A percentile compares a stretch with the other conserved stretches of the same genome.
Conservation (phyloP, 2,329 filamentous ascomycete species). For the Epichloe sp. region DNA sequence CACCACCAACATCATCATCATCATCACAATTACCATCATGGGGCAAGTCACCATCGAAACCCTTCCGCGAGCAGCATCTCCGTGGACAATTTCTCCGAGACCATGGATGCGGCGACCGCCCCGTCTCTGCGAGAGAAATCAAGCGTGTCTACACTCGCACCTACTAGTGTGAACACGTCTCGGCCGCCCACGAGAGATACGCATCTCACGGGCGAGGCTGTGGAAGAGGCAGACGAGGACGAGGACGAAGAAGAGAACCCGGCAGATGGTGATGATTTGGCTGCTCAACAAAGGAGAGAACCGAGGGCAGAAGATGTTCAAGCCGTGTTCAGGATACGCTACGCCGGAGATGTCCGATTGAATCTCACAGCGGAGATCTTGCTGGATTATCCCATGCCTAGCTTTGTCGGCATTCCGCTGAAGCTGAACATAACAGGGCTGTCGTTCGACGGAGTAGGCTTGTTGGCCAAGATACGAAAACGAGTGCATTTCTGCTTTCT, state of each 20-base stretch:
- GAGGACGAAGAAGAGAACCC: slow-evolving; percentile 12
- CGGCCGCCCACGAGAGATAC: slow-evolving; percentile 45
- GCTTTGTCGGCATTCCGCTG: slow-evolving; percentile 89
- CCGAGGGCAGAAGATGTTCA: slow-evolving; percentile 77
- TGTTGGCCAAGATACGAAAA: slow-evolving; percentile 81
- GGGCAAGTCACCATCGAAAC: slow-evolving; percentile 28
- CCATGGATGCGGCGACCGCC: slow-evolving; percentile 16
- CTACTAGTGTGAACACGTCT: slow-evolving; percentile 39
- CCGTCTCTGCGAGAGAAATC: slow-evolving; percentile 41
- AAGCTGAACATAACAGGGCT: slow-evolving; percentile 91
- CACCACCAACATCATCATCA: not conserved
- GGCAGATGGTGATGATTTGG: slow-evolving; percentile 9
- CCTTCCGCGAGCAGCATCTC: slow-evolving; percentile 34
- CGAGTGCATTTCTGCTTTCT: slow-evolving; percentile 89
- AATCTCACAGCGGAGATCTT: slow-evolving; percentile 90
- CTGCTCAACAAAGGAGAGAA: slow-evolving; percentile 40
- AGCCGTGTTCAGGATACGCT: slow-evolving; percentile 80
- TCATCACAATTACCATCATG: slow-evolving; percentile 4
- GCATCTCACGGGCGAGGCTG: slow-evolving; percentile 22
- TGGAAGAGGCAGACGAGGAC: slow-evolving; percentile 25
- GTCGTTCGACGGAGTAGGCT: slow-evolving; percentile 88
- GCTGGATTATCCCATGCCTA: slow-evolving; percentile 96
- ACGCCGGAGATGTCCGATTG: slow-evolving; percentile 75
- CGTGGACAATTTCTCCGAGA: slow-evolving; percentile 25
- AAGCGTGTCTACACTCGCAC: slow-evolving; percentile 48